Conservation (phyloP, 371 early-diverging fungal species). For the Lichtheimia ornata region DNA sequence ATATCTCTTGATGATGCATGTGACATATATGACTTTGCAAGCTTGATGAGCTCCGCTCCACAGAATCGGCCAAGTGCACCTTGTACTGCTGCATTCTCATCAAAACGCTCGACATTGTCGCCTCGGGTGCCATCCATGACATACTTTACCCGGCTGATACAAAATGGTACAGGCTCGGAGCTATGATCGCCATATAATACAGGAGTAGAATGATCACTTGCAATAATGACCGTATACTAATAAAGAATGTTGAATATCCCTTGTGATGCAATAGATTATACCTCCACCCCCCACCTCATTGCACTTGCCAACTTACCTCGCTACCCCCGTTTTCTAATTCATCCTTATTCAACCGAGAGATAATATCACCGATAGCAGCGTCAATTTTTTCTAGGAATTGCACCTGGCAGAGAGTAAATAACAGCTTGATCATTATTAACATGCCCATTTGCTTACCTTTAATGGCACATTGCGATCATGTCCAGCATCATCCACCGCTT, state of each 20-base stretch:
- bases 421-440: not conserved
- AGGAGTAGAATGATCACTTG: slow-evolving; percentile 60
- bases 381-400: slow-evolving; percentile 48
- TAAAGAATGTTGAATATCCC: not conserved
- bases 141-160: slow-evolving; percentile 22
- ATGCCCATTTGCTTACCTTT: slow-evolving; percentile 24
- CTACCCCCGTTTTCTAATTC: slow-evolving; percentile 15
- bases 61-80: slow-evolving; percentile 49
- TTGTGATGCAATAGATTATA: too few species aligned
- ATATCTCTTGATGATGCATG: not conserved
- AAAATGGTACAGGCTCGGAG: slow-evolving; percentile 54
- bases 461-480: slow-evolving; percentile 42
- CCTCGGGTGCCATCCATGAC: slow-evolving; percentile 9
- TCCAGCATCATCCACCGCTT: slow-evolving; percentile 59
- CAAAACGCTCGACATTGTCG: slow-evolving; percentile 29
- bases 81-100: slow-evolving; percentile 30
- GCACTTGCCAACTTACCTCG: slow-evolving; percentile 4
- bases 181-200: slow-evolving; percentile 51
- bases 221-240: slow-evolving; percentile 45
- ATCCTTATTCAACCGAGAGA: slow-evolving; percentile 19
- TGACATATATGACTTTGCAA: slow-evolving; percentile 35
- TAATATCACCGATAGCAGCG: slow-evolving; percentile 38
- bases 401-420: slow-evolving; percentile 10
- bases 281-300: too few species aligned
- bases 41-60: slow-evolving; percentile 39